These are phyloP conservation scores for Corynespora cassiicola DNA, from an alignment of 2,329 filamentous ascomycete species.

Conservation along the genomic window DNA sequence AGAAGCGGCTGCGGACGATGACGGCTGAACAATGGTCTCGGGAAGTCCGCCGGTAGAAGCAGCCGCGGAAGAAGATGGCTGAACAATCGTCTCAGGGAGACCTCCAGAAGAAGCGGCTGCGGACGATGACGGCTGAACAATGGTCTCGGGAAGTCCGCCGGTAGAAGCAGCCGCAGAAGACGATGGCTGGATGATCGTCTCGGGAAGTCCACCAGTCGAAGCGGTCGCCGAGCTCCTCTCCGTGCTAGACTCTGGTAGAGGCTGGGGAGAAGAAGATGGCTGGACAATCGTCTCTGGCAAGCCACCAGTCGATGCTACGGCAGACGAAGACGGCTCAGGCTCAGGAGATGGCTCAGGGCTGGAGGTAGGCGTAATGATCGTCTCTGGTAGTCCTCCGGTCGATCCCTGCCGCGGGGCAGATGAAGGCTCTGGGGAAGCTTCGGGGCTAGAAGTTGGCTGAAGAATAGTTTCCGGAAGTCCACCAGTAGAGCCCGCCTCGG, in stretches of 20 bases:
- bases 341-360: slow-evolving; percentile 2
- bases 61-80: slow-evolving; percentile 5
- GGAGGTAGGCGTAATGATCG: slow-evolving; percentile 1
- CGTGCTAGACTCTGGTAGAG: too few species aligned
- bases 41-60: slow-evolving; percentile 12
- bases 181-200: slow-evolving; percentile 21
- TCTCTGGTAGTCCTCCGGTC: slow-evolving; percentile 15
- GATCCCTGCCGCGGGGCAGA: slow-evolving; percentile 16
- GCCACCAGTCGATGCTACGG: slow-evolving; percentile 7
- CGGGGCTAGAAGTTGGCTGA: slow-evolving; percentile 5
- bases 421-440: slow-evolving; percentile 7
- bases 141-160: slow-evolving; percentile 15
- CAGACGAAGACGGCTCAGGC: neutral
- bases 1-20: slow-evolving; percentile 3
- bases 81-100: slow-evolving; percentile 1
- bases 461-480: slow-evolving; percentile 10
- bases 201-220: slow-evolving; percentile 22
- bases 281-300: slow-evolving; percentile 18
- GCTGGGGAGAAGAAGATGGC: slow-evolving; percentile 14
- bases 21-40: slow-evolving; percentile 3
- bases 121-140: neutral
- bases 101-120: slow-evolving; percentile 3
- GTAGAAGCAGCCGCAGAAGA: slow-evolving; percentile 16
- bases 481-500: slow-evolving; percentile 6
- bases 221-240: slow-evolving; percentile 3